Evolutionary conservation across 2,329 filamentous ascomycete species (phyloP), one percentile per base, ranked within the genome.

Genomic region (Waltergamsia citrina): DNA sequence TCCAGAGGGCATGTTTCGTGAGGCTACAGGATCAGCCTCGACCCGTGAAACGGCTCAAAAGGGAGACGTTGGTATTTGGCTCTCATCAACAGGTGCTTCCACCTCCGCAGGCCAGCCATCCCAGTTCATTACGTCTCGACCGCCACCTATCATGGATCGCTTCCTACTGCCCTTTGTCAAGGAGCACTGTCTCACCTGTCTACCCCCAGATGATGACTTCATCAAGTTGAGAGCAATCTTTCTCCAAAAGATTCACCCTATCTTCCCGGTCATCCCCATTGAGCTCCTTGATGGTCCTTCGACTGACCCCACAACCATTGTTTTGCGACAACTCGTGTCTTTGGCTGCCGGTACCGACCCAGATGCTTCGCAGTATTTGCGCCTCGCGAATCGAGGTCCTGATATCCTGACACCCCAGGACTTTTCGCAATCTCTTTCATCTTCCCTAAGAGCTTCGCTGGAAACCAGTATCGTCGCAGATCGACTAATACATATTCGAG

Each of bases 1-100:
- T 41, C 74, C 73, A 3, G 73, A 77, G 47, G 67, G 67, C 38
- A 69, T 77, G 48, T 72, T 78, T 36, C 59, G 73, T 43, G 69
- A 74, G 42, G 71, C 68, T 2, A 69, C 68, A 3, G 54, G 54
- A 4, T 52, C 55, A 4, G 46, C 46, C 6, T 52, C 53, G 0
- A 35, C 51, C 15, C 47, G 51, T 5, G 51, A 52, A 9, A 49
- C 50, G 1, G 64, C 68, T 0, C 60, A 67, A 31, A 65, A 65
- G 21, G 67, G 68, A 31, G 70, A 71, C 26, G 60, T 75, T 2
- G 73, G 73, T 6, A 64, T 76, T 14, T 77, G 71, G 69, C 59
- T 74, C 11, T 54, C 58, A 3, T 54, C 58, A 0, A 43, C 51
- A 11, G 33, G 43, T 36, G 27, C 45, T 40, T 39, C 43, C 6